phyloP scores from a whole-genome alignment of 1,139 yeast species.

The Blastobotrys proliferans region DNA sequence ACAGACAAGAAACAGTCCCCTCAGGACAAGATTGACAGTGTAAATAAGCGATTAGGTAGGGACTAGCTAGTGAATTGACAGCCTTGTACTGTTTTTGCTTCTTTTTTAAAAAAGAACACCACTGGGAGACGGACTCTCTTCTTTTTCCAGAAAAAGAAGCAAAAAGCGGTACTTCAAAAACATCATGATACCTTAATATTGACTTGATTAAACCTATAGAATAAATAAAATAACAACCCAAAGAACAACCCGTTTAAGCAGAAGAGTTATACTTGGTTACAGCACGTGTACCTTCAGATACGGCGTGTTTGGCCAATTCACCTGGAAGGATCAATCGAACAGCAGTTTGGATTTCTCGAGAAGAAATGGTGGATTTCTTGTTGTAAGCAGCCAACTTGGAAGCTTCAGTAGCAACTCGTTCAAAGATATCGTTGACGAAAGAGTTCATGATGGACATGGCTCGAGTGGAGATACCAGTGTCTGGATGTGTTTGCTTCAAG shows the following conservation, averaged over 20 bases:
- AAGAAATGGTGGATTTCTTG: conserved; percentile 98
- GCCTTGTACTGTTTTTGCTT: too few species aligned
- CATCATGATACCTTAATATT: too few species aligned
- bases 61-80: background rate
- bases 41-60: conserved; percentile 19
- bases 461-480: conserved; percentile 98
- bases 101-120: too few species aligned
- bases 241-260: conserved; percentile 12
- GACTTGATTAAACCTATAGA: too few species aligned
- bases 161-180: too few species aligned
- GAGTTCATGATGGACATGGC: conserved; percentile 99
- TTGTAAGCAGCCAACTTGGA: conserved; percentile 99
- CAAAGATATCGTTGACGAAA: conserved; percentile 77
- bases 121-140: too few species aligned
- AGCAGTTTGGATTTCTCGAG: conserved; percentile 99
- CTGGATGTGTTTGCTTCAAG: conserved; percentile 98
- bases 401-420: conserved; percentile 83
- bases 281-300: conserved; percentile 98
- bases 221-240: background rate
- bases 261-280: conserved; percentile 96
- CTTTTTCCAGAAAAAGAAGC: too few species aligned
- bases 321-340: conserved; percentile 99
- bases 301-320: conserved; percentile 99
- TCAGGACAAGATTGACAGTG: conserved; percentile 32
- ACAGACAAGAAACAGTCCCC: conserved; percentile 35